Conservation (phyloP, 1,284 basidiomycete species). For the Moniliella sp. region DNA sequence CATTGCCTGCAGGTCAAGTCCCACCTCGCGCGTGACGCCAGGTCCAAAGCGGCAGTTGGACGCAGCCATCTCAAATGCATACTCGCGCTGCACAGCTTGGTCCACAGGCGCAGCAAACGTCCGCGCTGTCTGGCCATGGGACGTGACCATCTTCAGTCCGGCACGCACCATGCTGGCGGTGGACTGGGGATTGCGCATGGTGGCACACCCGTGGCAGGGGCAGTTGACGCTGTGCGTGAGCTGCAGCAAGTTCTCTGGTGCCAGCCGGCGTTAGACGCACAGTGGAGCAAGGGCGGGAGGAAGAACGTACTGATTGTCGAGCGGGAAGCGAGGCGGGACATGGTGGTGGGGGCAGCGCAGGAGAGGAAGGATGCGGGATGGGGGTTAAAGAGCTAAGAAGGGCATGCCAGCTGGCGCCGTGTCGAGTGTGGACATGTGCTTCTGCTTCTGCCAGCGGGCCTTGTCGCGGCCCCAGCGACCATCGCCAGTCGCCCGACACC, state of each 20-base stretch:
- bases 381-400: too few relatives aligned
- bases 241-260: constrained; percentile 26
- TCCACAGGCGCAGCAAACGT: constrained; percentile 58
- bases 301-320: too few relatives aligned
- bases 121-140: constrained; percentile 14
- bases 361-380: too few relatives aligned
- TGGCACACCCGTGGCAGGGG: constrained; percentile 21
- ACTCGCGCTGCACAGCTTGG: constrained; percentile 52
- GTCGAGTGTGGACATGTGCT: too few relatives aligned
- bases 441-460: too few relatives aligned
- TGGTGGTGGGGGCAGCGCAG: too few relatives aligned
- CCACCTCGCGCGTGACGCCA: constrained; percentile 47
- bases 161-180: constrained; percentile 4
- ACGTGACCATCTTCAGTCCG: constrained; percentile 16
- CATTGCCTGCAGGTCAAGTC: constrained; percentile 51
- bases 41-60: constrained; percentile 46
- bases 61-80: constrained; percentile 89
- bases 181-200: constrained; percentile 4
- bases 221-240: constrained; percentile 15
- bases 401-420: too few relatives aligned
- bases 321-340: too few relatives aligned
- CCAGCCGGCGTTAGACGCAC: too few relatives aligned
- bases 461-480: too few relatives aligned
- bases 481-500: too few relatives aligned
- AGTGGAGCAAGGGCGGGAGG: too few relatives aligned